Evolutionary conservation across 257 asterid species (phyloP).

Genomic region (Schizonepeta tenuifolia): DNA sequence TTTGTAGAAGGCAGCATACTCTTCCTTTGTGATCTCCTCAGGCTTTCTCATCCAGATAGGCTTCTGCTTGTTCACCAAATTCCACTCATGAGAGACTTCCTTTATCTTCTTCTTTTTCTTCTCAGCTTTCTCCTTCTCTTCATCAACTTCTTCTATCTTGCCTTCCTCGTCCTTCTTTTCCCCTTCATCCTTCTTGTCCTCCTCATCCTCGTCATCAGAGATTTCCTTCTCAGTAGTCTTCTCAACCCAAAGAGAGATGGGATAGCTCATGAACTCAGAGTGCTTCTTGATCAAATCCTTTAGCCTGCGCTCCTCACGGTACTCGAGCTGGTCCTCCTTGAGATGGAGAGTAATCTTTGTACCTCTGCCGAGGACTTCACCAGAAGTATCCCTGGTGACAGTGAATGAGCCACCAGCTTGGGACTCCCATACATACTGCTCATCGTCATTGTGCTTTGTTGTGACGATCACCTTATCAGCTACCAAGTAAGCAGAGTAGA

Average conservation of each 20-base stretch:
- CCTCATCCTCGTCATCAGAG: constrained; percentile 74
- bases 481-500: constrained; percentile 68
- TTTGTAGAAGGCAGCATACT: constrained; percentile 74
- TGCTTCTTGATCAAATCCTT: constrained; percentile 75
- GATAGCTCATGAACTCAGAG: constrained; percentile 71
- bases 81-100: constrained; percentile 73
- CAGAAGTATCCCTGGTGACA: constrained; percentile 58
- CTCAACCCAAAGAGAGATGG: constrained; percentile 65
- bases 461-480: constrained; percentile 71
- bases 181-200: constrained; percentile 68
- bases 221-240: constrained; percentile 69
- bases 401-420: constrained; percentile 78
- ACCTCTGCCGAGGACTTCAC: constrained; percentile 62
- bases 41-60: constrained; percentile 79
- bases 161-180: constrained; percentile 72
- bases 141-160: constrained; percentile 67
- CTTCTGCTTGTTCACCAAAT: constrained; percentile 64
- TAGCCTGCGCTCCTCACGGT: constrained; percentile 67
- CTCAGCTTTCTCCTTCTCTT: constrained; percentile 62
- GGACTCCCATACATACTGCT: constrained; percentile 75
- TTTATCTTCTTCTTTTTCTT: constrained; percentile 65
- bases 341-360: constrained; percentile 59
- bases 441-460: constrained; percentile 66
- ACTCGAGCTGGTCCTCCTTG: constrained; percentile 77
- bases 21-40: constrained; percentile 67